Conservation (phyloP, 2,329 filamentous ascomycete species). For the Phyllosticta citrichinensis region DNA sequence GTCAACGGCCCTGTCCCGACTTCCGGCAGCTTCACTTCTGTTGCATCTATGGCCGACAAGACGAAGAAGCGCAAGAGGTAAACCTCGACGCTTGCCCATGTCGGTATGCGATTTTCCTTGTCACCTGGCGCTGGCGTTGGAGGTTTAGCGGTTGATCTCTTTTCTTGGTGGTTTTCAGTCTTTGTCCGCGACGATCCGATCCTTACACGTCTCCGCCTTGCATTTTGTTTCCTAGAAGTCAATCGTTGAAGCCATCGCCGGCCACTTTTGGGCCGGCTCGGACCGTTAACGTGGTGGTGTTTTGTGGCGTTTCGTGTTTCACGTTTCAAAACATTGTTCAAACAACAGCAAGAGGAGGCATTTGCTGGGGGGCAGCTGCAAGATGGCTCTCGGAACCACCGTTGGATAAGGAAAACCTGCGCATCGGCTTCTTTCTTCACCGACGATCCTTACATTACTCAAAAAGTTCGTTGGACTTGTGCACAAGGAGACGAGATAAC, state of each 20-base stretch:
- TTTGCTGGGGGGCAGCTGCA: background rate
- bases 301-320: background rate
- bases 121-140: slow-evolving; percentile 9
- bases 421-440: background rate
- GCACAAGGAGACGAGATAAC: background rate
- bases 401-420: background rate
- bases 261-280: background rate
- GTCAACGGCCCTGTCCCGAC: slow-evolving; percentile 12
- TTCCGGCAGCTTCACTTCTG: slow-evolving; percentile 14
- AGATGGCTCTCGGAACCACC: background rate
- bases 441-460: background rate
- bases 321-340: background rate
- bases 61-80: slow-evolving; percentile 62
- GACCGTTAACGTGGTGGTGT: background rate
- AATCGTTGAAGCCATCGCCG: background rate
- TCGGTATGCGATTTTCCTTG: background rate
- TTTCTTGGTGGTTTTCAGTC: background rate
- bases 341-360: background rate
- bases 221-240: slow-evolving; percentile 7
- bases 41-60: slow-evolving; percentile 39
- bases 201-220: slow-evolving; percentile 8
- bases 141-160: slow-evolving; percentile 6
- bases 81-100: background rate
- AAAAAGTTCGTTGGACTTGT: background rate
- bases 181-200: slow-evolving; percentile 8